Evolutionary conservation across 2,329 filamentous ascomycete species (phyloP).

Genomic region (Trichoderma atroviride): DNA sequence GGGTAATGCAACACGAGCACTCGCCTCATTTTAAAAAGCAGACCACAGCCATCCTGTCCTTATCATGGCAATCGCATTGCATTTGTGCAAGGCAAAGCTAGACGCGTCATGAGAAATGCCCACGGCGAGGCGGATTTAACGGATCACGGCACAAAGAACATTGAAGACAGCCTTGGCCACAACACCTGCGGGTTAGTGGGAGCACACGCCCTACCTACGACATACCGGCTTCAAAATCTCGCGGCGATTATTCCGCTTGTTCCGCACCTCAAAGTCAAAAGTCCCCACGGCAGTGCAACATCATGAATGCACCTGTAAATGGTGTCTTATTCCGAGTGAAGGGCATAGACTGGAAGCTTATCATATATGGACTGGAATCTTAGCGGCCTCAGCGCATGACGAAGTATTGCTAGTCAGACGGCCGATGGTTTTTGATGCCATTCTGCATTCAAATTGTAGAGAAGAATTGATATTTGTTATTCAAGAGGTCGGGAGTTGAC

Average conservation of each 20-base stretch:
- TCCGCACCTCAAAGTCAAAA: background rate
- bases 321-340: background rate
- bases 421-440: background rate
- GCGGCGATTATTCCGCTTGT: background rate
- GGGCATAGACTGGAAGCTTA: too few species aligned
- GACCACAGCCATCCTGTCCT: background rate
- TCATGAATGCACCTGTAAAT: background rate
- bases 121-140: conserved; percentile 7
- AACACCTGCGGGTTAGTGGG: background rate
- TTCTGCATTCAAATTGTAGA: fast-evolving
- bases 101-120: conserved; percentile 1
- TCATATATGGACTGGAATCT: background rate
- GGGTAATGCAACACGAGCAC: background rate
- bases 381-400: background rate
- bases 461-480: background rate
- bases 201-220: background rate
- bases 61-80: background rate
- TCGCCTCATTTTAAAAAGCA: conserved; percentile 1
- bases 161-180: background rate
- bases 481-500: background rate
- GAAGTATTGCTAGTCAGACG: background rate
- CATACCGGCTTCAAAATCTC: background rate
- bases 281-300: background rate
- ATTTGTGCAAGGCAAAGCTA: background rate
- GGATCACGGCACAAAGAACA: background rate